phyloP scores from a whole-genome alignment of 768 basidiomycete genomes.

The Amyloporia xantha region DNA sequence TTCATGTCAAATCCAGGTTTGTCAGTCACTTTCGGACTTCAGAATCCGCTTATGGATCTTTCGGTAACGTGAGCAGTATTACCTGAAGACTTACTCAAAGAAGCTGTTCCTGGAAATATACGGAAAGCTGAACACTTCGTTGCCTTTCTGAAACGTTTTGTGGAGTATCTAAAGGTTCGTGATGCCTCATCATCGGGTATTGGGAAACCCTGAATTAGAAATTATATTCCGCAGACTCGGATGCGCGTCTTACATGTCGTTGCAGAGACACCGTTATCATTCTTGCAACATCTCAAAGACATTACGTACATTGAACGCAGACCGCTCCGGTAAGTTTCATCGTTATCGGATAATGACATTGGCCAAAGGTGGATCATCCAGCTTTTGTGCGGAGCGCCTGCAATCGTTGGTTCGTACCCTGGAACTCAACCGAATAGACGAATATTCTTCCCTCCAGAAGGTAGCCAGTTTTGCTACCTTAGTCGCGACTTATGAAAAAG shows the following conservation, averaged over 20 bases:
- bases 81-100: slow-evolving; percentile 89
- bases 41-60: no score
- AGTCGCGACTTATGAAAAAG: slow-evolving; percentile 97
- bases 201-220: neutral
- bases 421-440: slow-evolving; percentile 84
- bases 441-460: slow-evolving; percentile 88
- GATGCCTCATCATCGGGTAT: slow-evolving; percentile 2
- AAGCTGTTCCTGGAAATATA: slow-evolving; percentile 97
- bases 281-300: slow-evolving; percentile 96
- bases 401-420: slow-evolving; percentile 92
- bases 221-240: slow-evolving; percentile 56
- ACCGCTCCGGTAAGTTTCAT: slow-evolving; percentile 65
- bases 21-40: no score
- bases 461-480: slow-evolving; percentile 94
- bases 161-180: slow-evolving; percentile 99
- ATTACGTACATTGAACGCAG: slow-evolving; percentile 97
- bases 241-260: slow-evolving; percentile 99
- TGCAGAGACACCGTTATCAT: slow-evolving; percentile 94
- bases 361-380: slow-evolving; percentile 28
- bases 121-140: slow-evolving; percentile 99
- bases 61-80: no score
- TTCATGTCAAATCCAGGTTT: slow-evolving; percentile 87
- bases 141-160: slow-evolving; percentile 95
- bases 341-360: neutral
- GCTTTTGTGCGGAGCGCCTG: slow-evolving; percentile 94